Evolutionary conservation across 208 protist genomes (phyloP).

Genomic region (Wallacemonas sp.): DNA sequence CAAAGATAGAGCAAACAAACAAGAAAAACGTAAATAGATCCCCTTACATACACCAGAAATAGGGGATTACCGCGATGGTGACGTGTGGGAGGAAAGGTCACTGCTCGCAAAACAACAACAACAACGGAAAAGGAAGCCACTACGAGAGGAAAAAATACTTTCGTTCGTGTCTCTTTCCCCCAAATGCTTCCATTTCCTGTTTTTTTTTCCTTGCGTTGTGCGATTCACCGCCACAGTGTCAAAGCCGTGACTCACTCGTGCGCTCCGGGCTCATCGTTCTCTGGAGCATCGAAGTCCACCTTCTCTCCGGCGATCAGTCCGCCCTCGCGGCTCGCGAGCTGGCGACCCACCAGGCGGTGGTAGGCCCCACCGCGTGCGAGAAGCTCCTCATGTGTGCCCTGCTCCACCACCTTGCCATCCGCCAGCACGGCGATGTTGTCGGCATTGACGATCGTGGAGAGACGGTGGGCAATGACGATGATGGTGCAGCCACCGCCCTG

Average conservation of each 20-base stretch:
- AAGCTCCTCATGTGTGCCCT: conserved; percentile 36
- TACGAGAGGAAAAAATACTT: too few species aligned
- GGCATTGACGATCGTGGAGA: conserved; percentile 44
- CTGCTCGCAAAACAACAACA: too few species aligned
- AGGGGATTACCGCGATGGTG: too few species aligned
- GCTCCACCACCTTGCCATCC: conserved; percentile 34
- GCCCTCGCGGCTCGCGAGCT: not conserved
- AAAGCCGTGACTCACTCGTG: too few species aligned
- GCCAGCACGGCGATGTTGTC: conserved; percentile 52
- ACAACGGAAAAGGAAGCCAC: too few species aligned
- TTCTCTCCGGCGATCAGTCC: not conserved
- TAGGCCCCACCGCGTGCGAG: conserved; percentile 9
- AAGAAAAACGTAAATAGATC: conserved; percentile 10
- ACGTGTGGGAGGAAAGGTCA: too few species aligned
- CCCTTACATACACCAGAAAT: too few species aligned
- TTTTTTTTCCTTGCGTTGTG: conserved; percentile 18
- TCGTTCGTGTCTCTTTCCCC: too few species aligned
- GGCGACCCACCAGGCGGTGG: conserved; percentile 3
- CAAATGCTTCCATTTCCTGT: too few species aligned
- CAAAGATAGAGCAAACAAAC: conserved; percentile 4
- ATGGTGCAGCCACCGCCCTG: conserved; percentile 24
- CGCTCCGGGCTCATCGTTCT: conserved; percentile 8
- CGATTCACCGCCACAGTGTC: too few species aligned
- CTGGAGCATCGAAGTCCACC: conserved; percentile 1
- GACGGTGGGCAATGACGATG: conserved; percentile 59